phyloP scores from a whole-genome alignment of 306 rosid species.

The Geum urbanum region DNA sequence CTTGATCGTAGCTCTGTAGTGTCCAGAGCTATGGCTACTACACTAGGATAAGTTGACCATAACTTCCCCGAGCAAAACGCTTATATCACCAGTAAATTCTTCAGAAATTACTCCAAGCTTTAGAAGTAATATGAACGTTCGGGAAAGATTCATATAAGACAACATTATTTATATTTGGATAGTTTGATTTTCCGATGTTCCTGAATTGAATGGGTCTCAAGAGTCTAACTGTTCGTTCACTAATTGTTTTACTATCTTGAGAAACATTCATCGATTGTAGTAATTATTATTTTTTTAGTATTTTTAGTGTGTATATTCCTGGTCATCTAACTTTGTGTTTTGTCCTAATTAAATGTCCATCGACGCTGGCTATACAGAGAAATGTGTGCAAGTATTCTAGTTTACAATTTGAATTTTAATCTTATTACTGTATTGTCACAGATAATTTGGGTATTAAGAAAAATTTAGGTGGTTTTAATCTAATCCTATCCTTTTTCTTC shows the following conservation, averaged over 20 bases:
- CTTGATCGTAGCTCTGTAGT: background rate
- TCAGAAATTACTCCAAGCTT: background rate
- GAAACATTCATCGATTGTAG: background rate
- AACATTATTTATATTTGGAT: background rate
- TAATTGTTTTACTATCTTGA: background rate
- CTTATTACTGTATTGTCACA: background rate
- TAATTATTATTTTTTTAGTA: background rate
- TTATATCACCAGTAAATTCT: background rate
- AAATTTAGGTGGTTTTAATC: slow-evolving; percentile 6
- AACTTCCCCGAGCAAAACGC: background rate
- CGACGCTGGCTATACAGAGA: background rate
- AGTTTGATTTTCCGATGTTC: background rate
- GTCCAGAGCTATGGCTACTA: background rate
- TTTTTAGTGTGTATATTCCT: no score
- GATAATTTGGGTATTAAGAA: background rate
- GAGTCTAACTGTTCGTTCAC: background rate
- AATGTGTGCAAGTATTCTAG: background rate
- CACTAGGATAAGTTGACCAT: background rate
- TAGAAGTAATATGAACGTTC: background rate
- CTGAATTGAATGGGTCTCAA: background rate
- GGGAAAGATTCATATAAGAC: background rate
- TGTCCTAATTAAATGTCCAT: background rate
- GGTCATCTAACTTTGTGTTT: background rate
- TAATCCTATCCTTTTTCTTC: slow-evolving; percentile 18
- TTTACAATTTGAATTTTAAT: background rate